phyloP scores from a whole-genome alignment of 225 moss, liverwort and hornwort genomes.

The Pleurozium schreberi region DNA sequence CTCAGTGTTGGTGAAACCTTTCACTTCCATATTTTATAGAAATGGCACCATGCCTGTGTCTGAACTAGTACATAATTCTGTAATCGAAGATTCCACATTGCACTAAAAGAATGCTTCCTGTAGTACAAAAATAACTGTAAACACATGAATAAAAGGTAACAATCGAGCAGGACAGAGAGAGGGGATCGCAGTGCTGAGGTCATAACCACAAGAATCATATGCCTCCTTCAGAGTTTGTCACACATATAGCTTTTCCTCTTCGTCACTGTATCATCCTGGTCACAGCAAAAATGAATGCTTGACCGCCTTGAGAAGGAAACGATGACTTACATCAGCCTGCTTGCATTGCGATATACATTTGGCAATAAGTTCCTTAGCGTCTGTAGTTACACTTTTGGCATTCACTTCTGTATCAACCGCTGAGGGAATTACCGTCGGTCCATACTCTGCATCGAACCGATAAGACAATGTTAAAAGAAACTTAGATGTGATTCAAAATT shows the following conservation, averaged over 20 bases:
- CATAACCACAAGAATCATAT: background rate
- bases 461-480: background rate
- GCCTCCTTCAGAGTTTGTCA: background rate
- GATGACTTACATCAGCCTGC: conserved; percentile 42
- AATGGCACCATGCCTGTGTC: too few relatives aligned
- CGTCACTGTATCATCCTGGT: background rate
- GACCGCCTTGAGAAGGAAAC: background rate
- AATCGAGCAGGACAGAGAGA: background rate
- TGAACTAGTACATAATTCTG: background rate
- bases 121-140: background rate
- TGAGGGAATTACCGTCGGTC: conserved; percentile 28
- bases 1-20: too few relatives aligned
- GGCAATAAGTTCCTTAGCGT: conserved; percentile 41
- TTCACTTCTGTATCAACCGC: conserved; percentile 3
- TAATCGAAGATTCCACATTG: background rate
- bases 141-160: background rate
- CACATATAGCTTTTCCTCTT: background rate
- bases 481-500: background rate
- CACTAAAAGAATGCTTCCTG: background rate
- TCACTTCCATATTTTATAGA: too few relatives aligned
- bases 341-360: conserved; percentile 53
- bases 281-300: background rate
- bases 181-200: background rate
- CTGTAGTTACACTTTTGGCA: background rate
- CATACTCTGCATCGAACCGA: conserved; percentile 50